phyloP scores from a whole-genome alignment of 2,329 filamentous ascomycete species.

The Corinectria fuckeliana region DNA sequence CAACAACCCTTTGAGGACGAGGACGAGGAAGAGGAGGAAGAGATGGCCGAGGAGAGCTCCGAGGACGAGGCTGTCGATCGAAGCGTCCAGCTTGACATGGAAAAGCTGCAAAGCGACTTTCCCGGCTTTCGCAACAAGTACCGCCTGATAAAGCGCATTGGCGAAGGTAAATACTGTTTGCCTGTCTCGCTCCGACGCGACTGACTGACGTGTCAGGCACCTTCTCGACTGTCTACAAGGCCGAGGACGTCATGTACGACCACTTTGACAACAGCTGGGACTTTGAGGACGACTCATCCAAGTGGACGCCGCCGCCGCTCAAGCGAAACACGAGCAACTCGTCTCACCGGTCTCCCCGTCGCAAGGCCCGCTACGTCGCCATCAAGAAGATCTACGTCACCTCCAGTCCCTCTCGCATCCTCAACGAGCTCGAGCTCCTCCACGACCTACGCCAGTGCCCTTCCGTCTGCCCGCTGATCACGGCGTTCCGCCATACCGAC shows the following conservation, averaged over 20 bases:
- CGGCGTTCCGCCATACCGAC: slow-evolving; percentile 92
- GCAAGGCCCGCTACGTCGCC: slow-evolving; percentile 77
- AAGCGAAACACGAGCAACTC: slow-evolving; percentile 54
- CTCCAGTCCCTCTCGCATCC: slow-evolving; percentile 88
- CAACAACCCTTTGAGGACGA: slow-evolving; percentile 33
- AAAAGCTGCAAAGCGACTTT: slow-evolving; percentile 81
- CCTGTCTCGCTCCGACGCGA: neutral
- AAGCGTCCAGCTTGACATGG: slow-evolving; percentile 83
- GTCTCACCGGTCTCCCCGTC: slow-evolving; percentile 40
- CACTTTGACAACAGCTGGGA: slow-evolving; percentile 89
- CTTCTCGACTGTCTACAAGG: slow-evolving; percentile 99
- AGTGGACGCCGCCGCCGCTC: slow-evolving; percentile 73
- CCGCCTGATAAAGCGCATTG: slow-evolving; percentile 93
- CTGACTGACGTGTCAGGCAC: slow-evolving; percentile 68
- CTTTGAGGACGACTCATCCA: slow-evolving; percentile 67
- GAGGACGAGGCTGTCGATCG: slow-evolving; percentile 72
- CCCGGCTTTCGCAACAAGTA: slow-evolving; percentile 84
- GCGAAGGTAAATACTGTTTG: slow-evolving; percentile 72
- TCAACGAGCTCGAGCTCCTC: slow-evolving; percentile 94
- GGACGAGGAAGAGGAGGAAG: slow-evolving; percentile 49
- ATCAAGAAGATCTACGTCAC: slow-evolving; percentile 99
- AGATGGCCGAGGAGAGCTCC: slow-evolving; percentile 51
- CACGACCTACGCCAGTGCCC: slow-evolving; percentile 83
- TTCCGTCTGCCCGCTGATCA: slow-evolving; percentile 93
- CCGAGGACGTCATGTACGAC: slow-evolving; percentile 88